Evolutionary conservation across 352 stramenopile species (phyloP).

Genomic region (Globisporangium mamillatum): DNA sequence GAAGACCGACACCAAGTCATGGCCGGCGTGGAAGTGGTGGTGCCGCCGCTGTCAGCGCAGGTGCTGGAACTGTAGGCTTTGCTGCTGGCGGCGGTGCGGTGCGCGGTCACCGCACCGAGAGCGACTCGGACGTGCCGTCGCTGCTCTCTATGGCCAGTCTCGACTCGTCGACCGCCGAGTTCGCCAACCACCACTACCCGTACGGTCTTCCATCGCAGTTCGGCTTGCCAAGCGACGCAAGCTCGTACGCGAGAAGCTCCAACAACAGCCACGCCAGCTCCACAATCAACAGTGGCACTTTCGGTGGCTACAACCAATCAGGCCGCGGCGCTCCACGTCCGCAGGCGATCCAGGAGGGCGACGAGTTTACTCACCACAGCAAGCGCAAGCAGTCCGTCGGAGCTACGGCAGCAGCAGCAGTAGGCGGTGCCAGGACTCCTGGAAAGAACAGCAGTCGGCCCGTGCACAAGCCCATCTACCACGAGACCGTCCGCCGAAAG

Average conservation of each 20-base stretch:
- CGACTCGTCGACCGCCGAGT: slow-evolving; percentile 30
- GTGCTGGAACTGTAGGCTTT: background rate
- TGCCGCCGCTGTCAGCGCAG: background rate
- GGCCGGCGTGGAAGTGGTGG: background rate
- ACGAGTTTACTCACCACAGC: slow-evolving; percentile 6
- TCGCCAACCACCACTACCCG: slow-evolving; percentile 23
- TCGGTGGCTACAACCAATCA: slow-evolving; percentile 1
- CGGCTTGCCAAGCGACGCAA: slow-evolving; percentile 24
- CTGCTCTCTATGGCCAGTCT: slow-evolving; percentile 23
- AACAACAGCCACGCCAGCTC: slow-evolving; percentile 4
- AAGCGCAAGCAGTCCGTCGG: slow-evolving; percentile 15
- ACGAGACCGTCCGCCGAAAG: background rate
- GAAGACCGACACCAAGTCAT: slow-evolving; percentile 7
- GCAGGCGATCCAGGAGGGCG: slow-evolving; percentile 8
- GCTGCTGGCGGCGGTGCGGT: slow-evolving; percentile 17
- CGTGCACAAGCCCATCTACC: slow-evolving; percentile 13
- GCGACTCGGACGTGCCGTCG: slow-evolving; percentile 20
- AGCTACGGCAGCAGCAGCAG: background rate
- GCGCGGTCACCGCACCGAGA: slow-evolving; percentile 16
- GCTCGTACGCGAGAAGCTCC: slow-evolving; percentile 9
- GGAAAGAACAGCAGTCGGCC: slow-evolving; percentile 9
- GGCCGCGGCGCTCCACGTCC: background rate
- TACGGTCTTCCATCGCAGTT: slow-evolving; percentile 29
- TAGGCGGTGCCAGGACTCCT: slow-evolving; percentile 2
- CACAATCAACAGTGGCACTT: background rate